These are phyloP conservation scores for Barbarea vulgaris DNA, from an alignment of 345 rosid genomes.

Conservation along the genomic window DNA sequence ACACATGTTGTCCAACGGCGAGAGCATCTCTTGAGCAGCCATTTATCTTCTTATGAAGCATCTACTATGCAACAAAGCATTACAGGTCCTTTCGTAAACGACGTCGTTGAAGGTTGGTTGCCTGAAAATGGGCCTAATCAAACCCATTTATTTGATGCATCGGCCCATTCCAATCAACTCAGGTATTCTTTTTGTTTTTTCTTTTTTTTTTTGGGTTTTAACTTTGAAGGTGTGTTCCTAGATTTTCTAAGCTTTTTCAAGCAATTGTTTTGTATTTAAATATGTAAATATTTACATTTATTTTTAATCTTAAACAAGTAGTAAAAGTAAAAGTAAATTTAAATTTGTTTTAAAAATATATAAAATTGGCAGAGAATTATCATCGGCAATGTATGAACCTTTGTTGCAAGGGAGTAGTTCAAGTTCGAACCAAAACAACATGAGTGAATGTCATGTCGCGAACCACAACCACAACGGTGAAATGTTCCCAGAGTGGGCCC, in stretches of 20 bases:
- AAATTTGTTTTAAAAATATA: neutral
- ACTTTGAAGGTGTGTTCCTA: neutral
- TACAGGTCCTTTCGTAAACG: slow-evolving; percentile 52
- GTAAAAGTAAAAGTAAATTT: neutral
- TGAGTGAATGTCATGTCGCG: slow-evolving; percentile 48
- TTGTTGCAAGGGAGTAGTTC: slow-evolving; percentile 48
- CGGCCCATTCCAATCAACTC: slow-evolving; percentile 50
- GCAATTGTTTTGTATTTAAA: neutral
- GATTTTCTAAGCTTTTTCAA: neutral
- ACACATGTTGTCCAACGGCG: slow-evolving; percentile 57
- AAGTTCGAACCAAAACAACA: slow-evolving; percentile 44
- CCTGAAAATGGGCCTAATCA: slow-evolving; percentile 50
- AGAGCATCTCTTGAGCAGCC: slow-evolving; percentile 55
- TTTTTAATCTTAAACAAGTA: neutral
- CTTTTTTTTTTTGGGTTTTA: too few relatives aligned
- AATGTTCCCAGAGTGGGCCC: slow-evolving; percentile 52
- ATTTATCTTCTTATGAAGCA: slow-evolving; percentile 56
- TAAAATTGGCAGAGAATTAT: slow-evolving; percentile 35
- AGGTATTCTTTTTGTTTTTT: slow-evolving; percentile 8
- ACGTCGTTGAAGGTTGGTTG: slow-evolving; percentile 57
- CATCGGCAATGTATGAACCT: slow-evolving; percentile 48
- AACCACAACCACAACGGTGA: slow-evolving; percentile 40
- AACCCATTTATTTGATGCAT: slow-evolving; percentile 51
- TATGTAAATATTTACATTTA: neutral
- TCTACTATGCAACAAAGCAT: slow-evolving; percentile 47